Evolutionary conservation across 768 basidiomycete species (phyloP), one percentile per base, ranked within the genome.

Genomic region (Paxillus ammoniavirescens): DNA sequence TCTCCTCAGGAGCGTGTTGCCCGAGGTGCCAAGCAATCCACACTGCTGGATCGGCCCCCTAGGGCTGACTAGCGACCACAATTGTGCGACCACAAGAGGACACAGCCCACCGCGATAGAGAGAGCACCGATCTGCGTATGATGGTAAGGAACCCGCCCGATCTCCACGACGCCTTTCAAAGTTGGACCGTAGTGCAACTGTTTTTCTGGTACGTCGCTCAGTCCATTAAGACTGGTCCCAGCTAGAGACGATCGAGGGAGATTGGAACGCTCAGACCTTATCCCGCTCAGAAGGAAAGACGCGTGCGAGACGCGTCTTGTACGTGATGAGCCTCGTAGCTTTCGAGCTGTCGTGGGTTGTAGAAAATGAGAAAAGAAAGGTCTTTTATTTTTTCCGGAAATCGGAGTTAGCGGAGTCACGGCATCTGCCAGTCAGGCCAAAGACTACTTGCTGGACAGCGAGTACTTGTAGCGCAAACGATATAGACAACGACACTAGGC

Each of bases 211-310:
- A 63, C 55, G 63, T 57, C 62, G 60, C 60, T 52, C 60, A 55
- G 64, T 51, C 62, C 55, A 12, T 64, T 18, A 66, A 8, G 65
- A 59, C 65, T 50, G 55, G 64, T 59, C 67, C 56, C 62, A 3
- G 58, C 52, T 58, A 61, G 68, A 57, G 65, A 67, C 68, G 45
- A 60, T 71, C 65, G 40, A 56, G 63, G 64, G 47, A 61, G 67
- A 65, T 65, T 43, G 53, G 21, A 49, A 62, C 45, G 46, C 60
- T 71, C 69, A 71, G 65, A 70, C 69, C 65, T 64, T 70, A 56
- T 45, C 65, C 69, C 62, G 61, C 68, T 69, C 71, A 63, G 57
- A 38, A 68, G 41, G 33, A 59, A 54, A 63, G 63, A 61, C 52
- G 42, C 54, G 57, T 46, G 12, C 18, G 18, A 10, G 17, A 52